Conservation (phyloP, 169 alveolate species). For the Plasmodium coatneyi region DNA sequence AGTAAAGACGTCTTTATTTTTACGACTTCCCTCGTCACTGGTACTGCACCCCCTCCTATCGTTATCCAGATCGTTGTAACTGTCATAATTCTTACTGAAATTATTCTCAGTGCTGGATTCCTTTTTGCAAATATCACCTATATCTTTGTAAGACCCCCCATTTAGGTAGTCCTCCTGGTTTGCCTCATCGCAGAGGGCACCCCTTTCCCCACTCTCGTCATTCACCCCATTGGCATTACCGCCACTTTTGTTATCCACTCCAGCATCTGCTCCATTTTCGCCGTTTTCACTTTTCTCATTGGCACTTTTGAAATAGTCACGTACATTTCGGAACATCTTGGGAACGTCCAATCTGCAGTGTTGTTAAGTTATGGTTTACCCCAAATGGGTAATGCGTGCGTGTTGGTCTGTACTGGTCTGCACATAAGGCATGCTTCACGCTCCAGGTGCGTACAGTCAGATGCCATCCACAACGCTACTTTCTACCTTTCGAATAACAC, state of each 20-base stretch:
- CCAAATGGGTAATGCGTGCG: background rate
- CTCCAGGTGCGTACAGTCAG: background rate
- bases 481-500: background rate
- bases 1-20: background rate
- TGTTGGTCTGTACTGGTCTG: background rate
- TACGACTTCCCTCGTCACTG: background rate
- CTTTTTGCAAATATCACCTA: slow-evolving; percentile 9
- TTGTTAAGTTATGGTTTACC: background rate
- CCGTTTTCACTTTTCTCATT: slow-evolving; percentile 74
- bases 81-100: background rate
- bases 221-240: slow-evolving; percentile 1
- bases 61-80: slow-evolving; percentile 1
- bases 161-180: background rate
- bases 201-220: slow-evolving; percentile 19
- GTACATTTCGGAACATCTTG: slow-evolving; percentile 44
- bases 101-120: background rate
- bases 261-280: slow-evolving; percentile 1
- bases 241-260: background rate
- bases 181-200: background rate
- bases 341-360: background rate
- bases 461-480: background rate
- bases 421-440: background rate
- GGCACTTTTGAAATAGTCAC: slow-evolving; percentile 70
- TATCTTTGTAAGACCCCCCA: background rate
- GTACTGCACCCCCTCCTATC: background rate